Evolutionary conservation across 257 asterid species (phyloP), one percentile per base, ranked within the genome.

Genomic region (Solanum appendiculatum): DNA sequence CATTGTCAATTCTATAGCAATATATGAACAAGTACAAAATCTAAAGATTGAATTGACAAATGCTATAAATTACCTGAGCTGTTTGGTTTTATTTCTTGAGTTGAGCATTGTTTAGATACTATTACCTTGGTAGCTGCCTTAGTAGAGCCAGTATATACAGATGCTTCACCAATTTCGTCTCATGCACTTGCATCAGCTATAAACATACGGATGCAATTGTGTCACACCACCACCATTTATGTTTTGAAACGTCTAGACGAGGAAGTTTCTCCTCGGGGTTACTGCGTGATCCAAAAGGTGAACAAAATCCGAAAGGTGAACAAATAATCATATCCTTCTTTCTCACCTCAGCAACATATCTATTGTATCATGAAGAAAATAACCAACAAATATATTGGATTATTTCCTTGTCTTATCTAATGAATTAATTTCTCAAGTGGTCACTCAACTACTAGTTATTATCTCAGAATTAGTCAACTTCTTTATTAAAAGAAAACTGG

Each of bases 151-250:
- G 1, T 1, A 9, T n/a, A 18, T 1, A 10, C 3, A 68, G 0
- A 68, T 3, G 3, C 78, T 13, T 40, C 3, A 34, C 78, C 29
- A 25, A 25, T 37, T 12, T 27, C 2, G 5, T 27, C 58, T 85
- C 80, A 20, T 85, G 33, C n/a, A 29, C 56, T 68, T 85, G 69
- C 44, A 70, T 85, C 77, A 5, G 60, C 31, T 73, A 58, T 74
- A 46, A 69, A 75, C n/a, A 90, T 89, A 27, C 64, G 74, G 42
- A 86, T 33, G 87, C 97, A 92, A 85, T 85, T 84, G 4, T 89
- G 4, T 89, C 68, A 80, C 95, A 95, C 84, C 90, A 92, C 97
- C 98, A 95, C 93, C 92, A 92, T 75, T 91, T 93, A 89, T 87
- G 91, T 42, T 72, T 91, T 23, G 95, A 94, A 75, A 91, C 88